Conservation (phyloP, 2,329 filamentous ascomycete genomes). For the Hortaea sp. region DNA sequence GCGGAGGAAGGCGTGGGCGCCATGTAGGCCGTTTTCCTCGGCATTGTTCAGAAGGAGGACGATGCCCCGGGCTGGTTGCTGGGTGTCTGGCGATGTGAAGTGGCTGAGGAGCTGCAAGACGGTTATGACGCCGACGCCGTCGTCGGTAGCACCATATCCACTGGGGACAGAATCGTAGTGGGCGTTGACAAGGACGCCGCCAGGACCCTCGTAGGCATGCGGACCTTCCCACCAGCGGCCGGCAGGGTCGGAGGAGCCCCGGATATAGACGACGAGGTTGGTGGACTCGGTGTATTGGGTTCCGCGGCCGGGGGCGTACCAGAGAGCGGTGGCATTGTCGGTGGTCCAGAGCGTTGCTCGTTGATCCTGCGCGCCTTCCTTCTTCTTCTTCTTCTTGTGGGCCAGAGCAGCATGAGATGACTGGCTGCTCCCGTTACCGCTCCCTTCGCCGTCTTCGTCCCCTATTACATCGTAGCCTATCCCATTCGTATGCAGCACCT, state of each 20-base stretch:
- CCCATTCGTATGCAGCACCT: slow-evolving; percentile 56
- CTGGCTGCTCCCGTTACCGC: not conserved
- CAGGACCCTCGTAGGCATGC: slow-evolving; percentile 34
- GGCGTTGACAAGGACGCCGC: slow-evolving; percentile 84
- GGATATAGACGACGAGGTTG: slow-evolving; percentile 86
- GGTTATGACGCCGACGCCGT: slow-evolving; percentile 82
- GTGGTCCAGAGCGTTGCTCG: slow-evolving; percentile 65
- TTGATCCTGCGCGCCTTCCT: slow-evolving; percentile 4
- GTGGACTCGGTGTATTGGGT: slow-evolving; percentile 79
- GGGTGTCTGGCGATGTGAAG: slow-evolving; percentile 55
- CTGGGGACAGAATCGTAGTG: slow-evolving; percentile 93
- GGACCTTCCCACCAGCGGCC: slow-evolving; percentile 60
- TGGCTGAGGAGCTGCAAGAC: slow-evolving; percentile 78
- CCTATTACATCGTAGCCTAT: slow-evolving; percentile 33
- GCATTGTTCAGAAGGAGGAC: slow-evolving; percentile 87
- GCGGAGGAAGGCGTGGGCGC: slow-evolving; percentile 73
- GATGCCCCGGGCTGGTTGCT: slow-evolving; percentile 68
- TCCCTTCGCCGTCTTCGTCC: slow-evolving; percentile 1
- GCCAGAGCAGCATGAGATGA: not conserved
- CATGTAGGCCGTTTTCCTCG: slow-evolving; percentile 86
- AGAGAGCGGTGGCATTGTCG: slow-evolving; percentile 66
- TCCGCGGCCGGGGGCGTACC: slow-evolving; percentile 14
- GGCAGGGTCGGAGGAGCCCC: slow-evolving; percentile 61
- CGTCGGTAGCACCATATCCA: slow-evolving; percentile 86
- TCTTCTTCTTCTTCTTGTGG: not conserved